Evolutionary conservation across 352 stramenopile genomes (phyloP), one percentile per base, ranked within the genome.

Genomic region (Peronosclerospora sorghi): DNA sequence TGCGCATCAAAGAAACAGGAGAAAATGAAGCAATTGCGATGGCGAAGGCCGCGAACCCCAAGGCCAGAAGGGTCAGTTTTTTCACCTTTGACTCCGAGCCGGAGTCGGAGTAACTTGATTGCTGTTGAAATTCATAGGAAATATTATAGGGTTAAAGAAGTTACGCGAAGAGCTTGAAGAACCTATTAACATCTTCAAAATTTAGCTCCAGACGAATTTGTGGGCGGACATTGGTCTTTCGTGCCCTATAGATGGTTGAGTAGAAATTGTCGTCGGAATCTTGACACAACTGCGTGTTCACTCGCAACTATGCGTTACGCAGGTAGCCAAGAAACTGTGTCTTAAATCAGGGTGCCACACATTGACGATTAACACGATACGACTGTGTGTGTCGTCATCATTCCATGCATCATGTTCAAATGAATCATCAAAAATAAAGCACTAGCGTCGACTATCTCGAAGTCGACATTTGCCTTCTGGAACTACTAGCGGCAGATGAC

Each of bases 381-480:
- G 73, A 32, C 65, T 71, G 24, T 74, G 68, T 1, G 63, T 80
- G 15, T 83, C 41, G 38, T 91, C 68, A 41, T 86, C 69, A 64
- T 99, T 99, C 94, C 94, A 98, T 4, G 96, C 95, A 64, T 98
- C 86, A 64, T 99, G 96, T 65, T 98, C 87, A 61, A 97, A 99
- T 18, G 82, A 96, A 71, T 99, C 96, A 63, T 99, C 95, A 49
- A 99, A 97, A 4, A 98, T 54, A 21, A 98, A 73, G n/a, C 86
- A 94, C 34, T 96, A 39, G 85, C 87, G 13, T 68, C 24, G 17
- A 91, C 57, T 8, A 70, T 62, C 39, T 19, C 83, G 81, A 18
- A 96, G 60, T 8, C 70, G 59, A 19, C 80, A 86, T 27, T 54
- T 21, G 8, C 47, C 55, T 8, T 54, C 29, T n/a, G 83, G 85